Base-by-base conservation (phyloP, 2,329 filamentous ascomycete species). In the Ophiostoma montium region DNA sequence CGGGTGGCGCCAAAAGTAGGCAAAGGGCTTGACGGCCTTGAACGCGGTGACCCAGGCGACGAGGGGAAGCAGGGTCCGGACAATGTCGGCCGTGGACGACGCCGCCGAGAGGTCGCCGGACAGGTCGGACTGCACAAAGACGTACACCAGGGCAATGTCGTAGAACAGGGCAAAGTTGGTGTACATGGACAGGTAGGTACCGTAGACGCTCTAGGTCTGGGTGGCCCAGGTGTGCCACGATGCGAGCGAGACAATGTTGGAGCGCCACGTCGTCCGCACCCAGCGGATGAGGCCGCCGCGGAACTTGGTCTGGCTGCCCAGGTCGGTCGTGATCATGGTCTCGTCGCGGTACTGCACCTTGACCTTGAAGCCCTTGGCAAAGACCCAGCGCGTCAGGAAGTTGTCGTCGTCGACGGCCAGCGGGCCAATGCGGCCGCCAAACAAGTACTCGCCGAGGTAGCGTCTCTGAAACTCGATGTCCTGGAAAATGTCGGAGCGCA, bases 381-480 rank as follows among this genome's bases (percentile, higher is more conserved):
- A 67, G 6, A 71, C 65, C 52, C 68, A 75, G 11, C 78, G 65
- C 0, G 77, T 81, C 33, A 75, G 63, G 55, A 71, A 80, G 59
- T 81, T 81, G 63, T 82, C 78, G 51, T 81, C 77, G 52, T 81
- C 78, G 0, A 67, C 65, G 18, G 71, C 69, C 2, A 79, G 59
- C 0, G 71, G 70, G 1, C 62, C 65, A 1, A 70, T 62, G 0
- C 59, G 42, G 0, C 64, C 63, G 21, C 70, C 68, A 50, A 70
- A 66, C 63, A 74, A 78, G 9, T 48, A 61, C 55, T 82, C 77
- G 45, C 71, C 64, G 2, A 62, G 58, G 58, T 73, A 80, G 54
- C 57, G 0, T 57, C 18, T 5, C n/a, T 68, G 59, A 54, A 78
- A 76, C 0, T 62, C 58, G 0, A 55, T 30, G n/a, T 65, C 57